Evolutionary conservation across 2,329 filamentous ascomycete species (phyloP).

Genomic region (Grosmannia clavigera): DNA sequence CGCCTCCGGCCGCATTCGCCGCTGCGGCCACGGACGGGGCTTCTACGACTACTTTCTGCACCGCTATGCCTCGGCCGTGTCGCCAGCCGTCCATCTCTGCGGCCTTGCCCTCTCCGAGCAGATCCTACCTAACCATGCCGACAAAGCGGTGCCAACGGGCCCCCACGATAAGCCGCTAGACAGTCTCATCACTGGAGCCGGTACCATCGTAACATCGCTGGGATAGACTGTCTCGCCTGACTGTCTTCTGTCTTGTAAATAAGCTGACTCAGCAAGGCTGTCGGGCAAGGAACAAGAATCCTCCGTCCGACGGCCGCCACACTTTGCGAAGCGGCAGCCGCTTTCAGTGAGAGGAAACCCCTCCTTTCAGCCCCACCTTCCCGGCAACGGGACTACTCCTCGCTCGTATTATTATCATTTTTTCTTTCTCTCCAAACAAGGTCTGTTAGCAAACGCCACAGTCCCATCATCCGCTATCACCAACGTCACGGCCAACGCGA

Average conservation of each 20-base stretch:
- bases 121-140: slow-evolving; percentile 45
- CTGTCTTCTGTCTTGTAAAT: background rate
- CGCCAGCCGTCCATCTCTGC: slow-evolving; percentile 37
- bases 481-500: background rate
- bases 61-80: slow-evolving; percentile 43
- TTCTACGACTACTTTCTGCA: slow-evolving; percentile 94
- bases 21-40: slow-evolving; percentile 87
- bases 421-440: background rate
- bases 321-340: background rate
- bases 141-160: slow-evolving; percentile 57
- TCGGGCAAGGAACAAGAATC: slow-evolving; percentile 1
- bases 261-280: slow-evolving; percentile 8
- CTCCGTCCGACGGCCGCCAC: background rate
- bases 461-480: background rate
- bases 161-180: slow-evolving; percentile 70
- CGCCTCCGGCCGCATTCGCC: slow-evolving; percentile 43
- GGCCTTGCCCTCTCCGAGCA: slow-evolving; percentile 82
- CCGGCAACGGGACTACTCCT: slow-evolving; percentile 8
- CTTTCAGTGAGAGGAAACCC: background rate
- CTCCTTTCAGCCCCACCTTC: slow-evolving; percentile 12
- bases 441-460: slow-evolving; percentile 1
- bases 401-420: background rate
- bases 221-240: too few relatives aligned
- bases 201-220: slow-evolving; percentile 18
- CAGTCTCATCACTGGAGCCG: slow-evolving; percentile 61